Conservation (phyloP, 306 rosid genomes). For the Vicia sativa region DNA sequence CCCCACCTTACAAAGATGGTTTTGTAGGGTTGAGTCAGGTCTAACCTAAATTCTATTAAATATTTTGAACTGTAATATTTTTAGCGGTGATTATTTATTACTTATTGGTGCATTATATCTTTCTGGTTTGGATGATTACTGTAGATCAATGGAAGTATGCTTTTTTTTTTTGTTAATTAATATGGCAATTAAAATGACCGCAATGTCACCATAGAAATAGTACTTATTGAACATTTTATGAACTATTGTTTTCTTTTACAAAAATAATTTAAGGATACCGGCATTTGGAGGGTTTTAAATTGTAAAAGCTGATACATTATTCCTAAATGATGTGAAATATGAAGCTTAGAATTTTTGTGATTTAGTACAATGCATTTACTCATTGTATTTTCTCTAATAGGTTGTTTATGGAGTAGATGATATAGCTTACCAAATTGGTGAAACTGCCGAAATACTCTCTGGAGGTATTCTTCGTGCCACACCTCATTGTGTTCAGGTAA, state of each 20-base stretch:
- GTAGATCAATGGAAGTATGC: neutral
- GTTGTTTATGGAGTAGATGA: constrained; percentile 81
- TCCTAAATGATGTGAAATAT: constrained; percentile 3
- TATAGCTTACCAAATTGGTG: constrained; percentile 96
- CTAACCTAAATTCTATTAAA: neutral
- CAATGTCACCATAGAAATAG: constrained; percentile 1
- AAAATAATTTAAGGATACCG: neutral
- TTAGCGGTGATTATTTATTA: neutral
- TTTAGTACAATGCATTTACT: constrained; percentile 18
- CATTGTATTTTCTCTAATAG: constrained; percentile 45
- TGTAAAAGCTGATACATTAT: constrained; percentile 23
- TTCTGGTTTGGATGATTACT: constrained; percentile 17
- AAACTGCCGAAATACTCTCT: constrained; percentile 89
- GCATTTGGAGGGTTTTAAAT: constrained; percentile 9
- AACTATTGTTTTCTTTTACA: neutral
- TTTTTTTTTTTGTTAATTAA: constrained; percentile 2
- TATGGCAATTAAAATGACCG: constrained; percentile 23
- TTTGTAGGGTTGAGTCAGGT: neutral
- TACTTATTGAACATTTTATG: constrained; percentile 12
- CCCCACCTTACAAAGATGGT: neutral
- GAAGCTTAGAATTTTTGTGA: constrained; percentile 24
- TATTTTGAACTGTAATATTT: neutral
- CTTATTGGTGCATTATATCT: constrained; percentile 12
- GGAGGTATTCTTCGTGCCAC: constrained; percentile 94
- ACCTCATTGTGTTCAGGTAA: constrained; percentile 94